A percentile compares a stretch with the other conserved stretches of the same genome.
phyloP scores from a whole-genome alignment of 208 protist genomes.

The Crithidia brevicula region DNA sequence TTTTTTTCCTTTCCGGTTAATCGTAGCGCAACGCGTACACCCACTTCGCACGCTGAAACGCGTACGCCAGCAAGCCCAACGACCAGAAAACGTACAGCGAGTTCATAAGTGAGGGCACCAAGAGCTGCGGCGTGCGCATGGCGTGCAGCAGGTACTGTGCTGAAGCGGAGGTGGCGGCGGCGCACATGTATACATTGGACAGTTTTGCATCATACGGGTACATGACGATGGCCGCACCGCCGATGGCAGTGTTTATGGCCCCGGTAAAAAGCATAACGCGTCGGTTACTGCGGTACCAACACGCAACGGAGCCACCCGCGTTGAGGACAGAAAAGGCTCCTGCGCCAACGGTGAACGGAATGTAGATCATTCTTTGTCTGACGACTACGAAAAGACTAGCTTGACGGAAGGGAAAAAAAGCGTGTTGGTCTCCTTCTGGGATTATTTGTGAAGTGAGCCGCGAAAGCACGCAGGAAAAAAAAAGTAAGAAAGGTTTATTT shows the following conservation, averaged over 20 bases:
- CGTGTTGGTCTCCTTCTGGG: too few species aligned
- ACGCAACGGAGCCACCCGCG: slow-evolving; percentile 53
- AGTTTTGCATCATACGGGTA: slow-evolving; percentile 66
- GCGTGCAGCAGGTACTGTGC: slow-evolving; percentile 73
- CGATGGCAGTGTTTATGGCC: slow-evolving; percentile 65
- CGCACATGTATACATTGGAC: slow-evolving; percentile 57
- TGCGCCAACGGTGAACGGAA: slow-evolving; percentile 60
- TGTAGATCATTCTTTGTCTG: slow-evolving; percentile 35
- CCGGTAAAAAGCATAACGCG: slow-evolving; percentile 74
- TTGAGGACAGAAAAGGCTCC: slow-evolving; percentile 68
- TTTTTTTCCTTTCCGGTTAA: slow-evolving; percentile 13
- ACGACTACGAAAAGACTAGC: not conserved
- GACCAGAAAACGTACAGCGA: slow-evolving; percentile 54
- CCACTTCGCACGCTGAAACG: slow-evolving; percentile 52
- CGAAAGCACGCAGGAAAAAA: too few species aligned
- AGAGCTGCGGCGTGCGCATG: slow-evolving; percentile 55
- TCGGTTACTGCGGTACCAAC: slow-evolving; percentile 69
- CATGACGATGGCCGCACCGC: slow-evolving; percentile 38
- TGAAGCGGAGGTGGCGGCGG: slow-evolving; percentile 53
- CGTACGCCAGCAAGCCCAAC: slow-evolving; percentile 59
- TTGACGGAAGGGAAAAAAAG: not conserved
- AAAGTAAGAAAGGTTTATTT: too few species aligned
- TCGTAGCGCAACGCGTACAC: slow-evolving; percentile 69
- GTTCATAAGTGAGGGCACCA: slow-evolving; percentile 39
- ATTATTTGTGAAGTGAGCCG: too few species aligned